phyloP scores from a whole-genome alignment of 192 early-diverging fungal species.

The Obelidium mucronatum region DNA sequence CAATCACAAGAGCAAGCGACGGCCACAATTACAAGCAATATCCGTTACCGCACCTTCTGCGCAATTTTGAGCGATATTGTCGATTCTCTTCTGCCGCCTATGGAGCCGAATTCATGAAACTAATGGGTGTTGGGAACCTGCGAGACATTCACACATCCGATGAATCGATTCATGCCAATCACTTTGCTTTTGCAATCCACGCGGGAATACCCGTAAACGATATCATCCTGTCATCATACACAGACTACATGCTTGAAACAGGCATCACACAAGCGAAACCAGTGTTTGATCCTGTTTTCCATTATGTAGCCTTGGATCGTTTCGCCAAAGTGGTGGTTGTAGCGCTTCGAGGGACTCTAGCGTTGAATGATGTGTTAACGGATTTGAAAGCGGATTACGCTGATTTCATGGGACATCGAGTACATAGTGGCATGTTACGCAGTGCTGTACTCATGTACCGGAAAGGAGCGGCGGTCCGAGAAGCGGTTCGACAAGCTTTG shows the following conservation, averaged over 20 bases:
- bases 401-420: conserved; percentile 46
- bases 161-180: conserved; percentile 52
- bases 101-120: conserved; percentile 45
- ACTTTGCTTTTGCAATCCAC: conserved; percentile 59
- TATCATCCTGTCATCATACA: conserved; percentile 54
- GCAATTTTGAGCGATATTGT: conserved; percentile 50
- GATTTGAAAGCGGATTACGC: conserved; percentile 52
- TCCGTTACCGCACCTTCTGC: conserved; percentile 39
- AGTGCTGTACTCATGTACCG: conserved; percentile 77
- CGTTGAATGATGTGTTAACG: conserved; percentile 56
- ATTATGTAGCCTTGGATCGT: conserved; percentile 58
- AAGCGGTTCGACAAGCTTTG: conserved; percentile 74
- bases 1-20: background rate
- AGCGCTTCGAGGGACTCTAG: conserved; percentile 57
- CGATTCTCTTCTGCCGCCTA: conserved; percentile 58
- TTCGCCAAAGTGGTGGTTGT: conserved; percentile 52
- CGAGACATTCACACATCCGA: conserved; percentile 49
- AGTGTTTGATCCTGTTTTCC: conserved; percentile 44
- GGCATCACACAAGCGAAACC: conserved; percentile 22
- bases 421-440: conserved; percentile 87
- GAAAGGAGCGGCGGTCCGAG: conserved; percentile 72
- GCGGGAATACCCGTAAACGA: conserved; percentile 56
- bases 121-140: conserved; percentile 50
- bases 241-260: background rate
- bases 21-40: conserved; percentile 34